Conservation (phyloP, 1,284 basidiomycete genomes). For the Somion occarium region DNA sequence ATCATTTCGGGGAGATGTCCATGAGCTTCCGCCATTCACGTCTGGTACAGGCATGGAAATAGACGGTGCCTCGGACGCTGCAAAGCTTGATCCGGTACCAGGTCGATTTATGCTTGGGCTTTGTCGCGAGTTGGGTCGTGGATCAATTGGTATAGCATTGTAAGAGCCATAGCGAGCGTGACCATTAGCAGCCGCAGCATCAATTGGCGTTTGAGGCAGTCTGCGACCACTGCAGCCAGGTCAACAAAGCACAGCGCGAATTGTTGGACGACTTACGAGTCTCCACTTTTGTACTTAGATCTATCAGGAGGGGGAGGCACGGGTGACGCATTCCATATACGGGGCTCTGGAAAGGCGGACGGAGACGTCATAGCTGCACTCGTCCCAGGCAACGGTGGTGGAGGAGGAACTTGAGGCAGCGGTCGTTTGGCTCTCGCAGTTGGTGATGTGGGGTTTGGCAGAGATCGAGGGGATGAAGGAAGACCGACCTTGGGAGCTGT, state of each 20-base stretch:
- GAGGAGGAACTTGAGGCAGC: constrained; percentile 24
- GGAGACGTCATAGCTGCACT: constrained; percentile 7
- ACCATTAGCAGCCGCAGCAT: background rate
- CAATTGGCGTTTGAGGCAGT: constrained; percentile 15
- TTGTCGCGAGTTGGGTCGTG: constrained; percentile 6
- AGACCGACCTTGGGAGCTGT: constrained; percentile 18
- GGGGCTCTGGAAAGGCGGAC: constrained; percentile 29
- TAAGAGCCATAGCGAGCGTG: constrained; percentile 3
- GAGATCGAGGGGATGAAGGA: constrained; percentile 24
- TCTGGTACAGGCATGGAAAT: constrained; percentile 25
- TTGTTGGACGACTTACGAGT: constrained; percentile 20
- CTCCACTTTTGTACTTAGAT: constrained; percentile 19
- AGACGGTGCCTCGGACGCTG: constrained; percentile 9
- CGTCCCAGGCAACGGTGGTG: constrained; percentile 21
- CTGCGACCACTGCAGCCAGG: constrained; percentile 13
- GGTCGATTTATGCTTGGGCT: constrained; percentile 7
- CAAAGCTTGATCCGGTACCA: constrained; percentile 4
- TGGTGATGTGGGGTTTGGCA: constrained; percentile 22
- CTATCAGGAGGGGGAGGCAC: constrained; percentile 4
- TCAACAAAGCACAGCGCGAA: constrained; percentile 3
- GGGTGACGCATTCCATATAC: constrained; percentile 11
- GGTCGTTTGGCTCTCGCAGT: constrained; percentile 23
- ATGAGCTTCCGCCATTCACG: constrained; percentile 13
- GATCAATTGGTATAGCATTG: constrained; percentile 10
- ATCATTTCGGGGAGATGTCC: constrained; percentile 13